These are phyloP conservation scores for Protomyces inundatus DNA, from an alignment of 1,139 yeast genomes.

Conservation along the genomic window DNA sequence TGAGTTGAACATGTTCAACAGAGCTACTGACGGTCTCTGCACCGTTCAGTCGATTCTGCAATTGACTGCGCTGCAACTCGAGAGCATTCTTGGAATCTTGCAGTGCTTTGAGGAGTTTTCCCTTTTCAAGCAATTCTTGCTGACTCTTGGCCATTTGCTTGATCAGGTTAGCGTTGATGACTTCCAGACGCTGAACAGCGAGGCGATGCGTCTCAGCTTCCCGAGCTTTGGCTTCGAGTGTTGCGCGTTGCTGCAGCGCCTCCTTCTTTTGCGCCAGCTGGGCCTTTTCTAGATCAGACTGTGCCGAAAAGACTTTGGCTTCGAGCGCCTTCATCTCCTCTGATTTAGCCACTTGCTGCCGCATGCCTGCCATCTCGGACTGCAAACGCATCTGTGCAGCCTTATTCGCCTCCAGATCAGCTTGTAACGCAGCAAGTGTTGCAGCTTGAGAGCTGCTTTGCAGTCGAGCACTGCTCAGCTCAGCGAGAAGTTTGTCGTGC, in stretches of 20 bases:
- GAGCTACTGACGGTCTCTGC: constrained; percentile 10
- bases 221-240: not conserved
- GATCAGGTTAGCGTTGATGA: constrained; percentile 19
- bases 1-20: constrained; percentile 13
- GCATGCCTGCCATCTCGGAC: not conserved
- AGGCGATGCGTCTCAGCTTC: constrained; percentile 13
- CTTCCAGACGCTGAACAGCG: constrained; percentile 19
- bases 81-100: constrained; percentile 11
- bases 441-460: not conserved
- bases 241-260: not conserved
- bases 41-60: constrained; percentile 7
- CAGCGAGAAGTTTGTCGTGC: not conserved
- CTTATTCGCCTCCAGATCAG: not conserved
- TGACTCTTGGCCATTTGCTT: constrained; percentile 22
- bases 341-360: not conserved
- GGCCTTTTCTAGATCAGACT: not conserved
- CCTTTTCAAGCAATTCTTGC: constrained; percentile 21
- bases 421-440: not conserved
- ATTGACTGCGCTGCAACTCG: not conserved
- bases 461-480: not conserved
- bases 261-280: constrained; percentile 2
- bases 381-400: not conserved
- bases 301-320: not conserved
- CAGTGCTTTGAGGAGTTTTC: constrained; percentile 15
- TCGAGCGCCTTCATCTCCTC: constrained; percentile 1